Base-by-base conservation (phyloP, 2,329 filamentous ascomycete genomes). In the Fusarium pilosicola region DNA sequence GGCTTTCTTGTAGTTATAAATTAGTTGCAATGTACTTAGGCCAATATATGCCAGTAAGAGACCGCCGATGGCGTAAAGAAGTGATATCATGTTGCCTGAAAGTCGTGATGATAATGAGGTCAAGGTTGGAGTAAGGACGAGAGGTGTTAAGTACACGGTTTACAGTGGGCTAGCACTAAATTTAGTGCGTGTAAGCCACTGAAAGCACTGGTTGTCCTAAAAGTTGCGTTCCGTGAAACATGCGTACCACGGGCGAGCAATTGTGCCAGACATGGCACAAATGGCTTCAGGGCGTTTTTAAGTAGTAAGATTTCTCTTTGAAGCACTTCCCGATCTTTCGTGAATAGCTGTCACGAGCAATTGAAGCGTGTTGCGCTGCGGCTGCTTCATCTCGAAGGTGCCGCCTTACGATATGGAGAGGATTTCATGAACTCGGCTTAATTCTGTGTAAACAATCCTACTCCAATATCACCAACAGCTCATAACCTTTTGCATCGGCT, bases 1-100 rank as follows among this genome's bases (percentile, higher is more conserved):
- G 42, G 73, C 73, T 55, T 72, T 74, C 22, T 12, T 51, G 28
- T 74, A 74, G n/a, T 74, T 74, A 30, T 44, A 66, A 3, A 72
- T 14, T 3, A 74, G 59, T 17, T 72, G 71, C 1, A 65, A 4
- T 18, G 28, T 60, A 34, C 51, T 72, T 0, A 74, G 51, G 15
- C 34, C 55, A 26, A 46, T n/a, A 18, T 72, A 72, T 20, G 54
- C 44, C 7, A 74, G 7, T 0, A 64, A 26, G 1, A 69, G n/a
- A 3, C 12, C 39, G 24, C 67, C 44, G 15, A 71, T 62, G 60
- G 56, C 45, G 24, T 46, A n/a, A 2, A 66, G 42, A 38, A 30
- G 38, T 13, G 70, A 68, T 20, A 65, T 26, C 71, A 74, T 74
- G 24, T 32, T 68, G 62, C 5, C 20, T 56, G 17, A 20, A n/a